Evolutionary conservation across 1,139 yeast genomes (phyloP), one percentile per base, ranked within the genome.

Genomic region (Suhomyces chickasaworum): DNA sequence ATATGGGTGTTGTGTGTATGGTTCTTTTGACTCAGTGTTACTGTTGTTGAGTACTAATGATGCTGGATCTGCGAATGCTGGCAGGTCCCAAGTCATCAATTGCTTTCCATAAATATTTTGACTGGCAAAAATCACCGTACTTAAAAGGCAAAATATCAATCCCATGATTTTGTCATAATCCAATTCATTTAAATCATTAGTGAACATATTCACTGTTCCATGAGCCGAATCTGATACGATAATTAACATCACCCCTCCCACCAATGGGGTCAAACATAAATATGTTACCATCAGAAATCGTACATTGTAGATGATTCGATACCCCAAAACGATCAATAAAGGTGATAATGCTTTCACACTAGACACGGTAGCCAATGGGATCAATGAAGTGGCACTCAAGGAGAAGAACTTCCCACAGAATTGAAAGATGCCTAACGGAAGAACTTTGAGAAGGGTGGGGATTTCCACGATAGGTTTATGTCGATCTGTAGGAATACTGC

Each of bases 101-200:
- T 66, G 70, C 47, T 72, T 71, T n/a, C 75, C 75, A 50, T 72
- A 71, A 8, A 72, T 71, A 48, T 70, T 71, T 47, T 71, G 76
- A 7, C 69, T 66, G 2, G 75, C 75, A 60, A 71, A 71, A 8
- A 70, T 62, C 3, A 71, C 41, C 7, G 72, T 61, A 47, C 73
- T 65, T 29, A 65, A 41, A 8, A 66, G 47, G 47, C 75, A 68
- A 45, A 56, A 69, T 2, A 56, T 31, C 18, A 70, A 46, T 4
- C 77, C 77, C 43, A 63, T 59, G 15, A 68, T 32, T 41, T 68
- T 68, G 15, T 47, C 49, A 13, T 48, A 44, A 40, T 64, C 63
- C 25, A 63, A 46, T 22, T 38, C 50, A 31, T 35, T 50, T 21
- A 45, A 33, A 3, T 55, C 58, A 27, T 51, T 53, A 7, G 47